phyloP scores from a whole-genome alignment of 2,329 filamentous ascomycete genomes.

The Cytospora schulzeri region DNA sequence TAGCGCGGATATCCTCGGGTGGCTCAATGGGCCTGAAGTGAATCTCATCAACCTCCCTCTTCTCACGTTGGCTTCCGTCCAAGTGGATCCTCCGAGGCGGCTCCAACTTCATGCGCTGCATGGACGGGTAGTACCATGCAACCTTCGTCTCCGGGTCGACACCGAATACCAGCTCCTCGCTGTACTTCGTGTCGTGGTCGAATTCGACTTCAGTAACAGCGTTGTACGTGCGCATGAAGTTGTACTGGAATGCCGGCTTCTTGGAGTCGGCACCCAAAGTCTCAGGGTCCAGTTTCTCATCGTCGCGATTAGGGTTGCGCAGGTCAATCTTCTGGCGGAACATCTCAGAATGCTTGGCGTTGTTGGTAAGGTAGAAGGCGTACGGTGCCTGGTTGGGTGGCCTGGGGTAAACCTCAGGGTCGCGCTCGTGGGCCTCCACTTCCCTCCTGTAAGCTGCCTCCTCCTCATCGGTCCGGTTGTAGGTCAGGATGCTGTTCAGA shows the following conservation, averaged over 20 bases:
- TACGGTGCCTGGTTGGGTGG: conserved; percentile 65
- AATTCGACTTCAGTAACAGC: conserved; percentile 60
- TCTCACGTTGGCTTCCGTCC: conserved; percentile 51
- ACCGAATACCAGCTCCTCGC: conserved; percentile 61
- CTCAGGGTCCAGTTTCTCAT: conserved; percentile 57
- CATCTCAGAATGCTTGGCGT: conserved; percentile 47
- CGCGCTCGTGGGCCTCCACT: conserved; percentile 56
- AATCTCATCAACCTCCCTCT: conserved; percentile 57
- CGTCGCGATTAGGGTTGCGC: conserved; percentile 56
- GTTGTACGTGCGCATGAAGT: conserved; percentile 65
- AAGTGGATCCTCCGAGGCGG: conserved; percentile 67
- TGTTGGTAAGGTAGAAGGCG: conserved; percentile 65
- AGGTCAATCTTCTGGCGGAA: conserved; percentile 65
- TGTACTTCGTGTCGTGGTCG: conserved; percentile 61
- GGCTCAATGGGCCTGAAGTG: conserved; percentile 59
- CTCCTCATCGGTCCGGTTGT: conserved; percentile 57
- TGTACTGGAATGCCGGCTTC: conserved; percentile 54
- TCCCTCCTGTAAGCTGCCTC: conserved; percentile 54
- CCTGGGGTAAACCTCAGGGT: conserved; percentile 57
- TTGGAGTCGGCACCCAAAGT: conserved; percentile 44
- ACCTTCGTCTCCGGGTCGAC: conserved; percentile 52
- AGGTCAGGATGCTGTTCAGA: conserved; percentile 62
- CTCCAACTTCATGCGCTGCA: conserved; percentile 64
- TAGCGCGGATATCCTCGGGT: conserved; percentile 53
- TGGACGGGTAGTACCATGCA: conserved; percentile 69